These are phyloP conservation scores for Clonostachys rosea DNA, from an alignment of 2,329 filamentous ascomycete genomes.

Conservation along the genomic window DNA sequence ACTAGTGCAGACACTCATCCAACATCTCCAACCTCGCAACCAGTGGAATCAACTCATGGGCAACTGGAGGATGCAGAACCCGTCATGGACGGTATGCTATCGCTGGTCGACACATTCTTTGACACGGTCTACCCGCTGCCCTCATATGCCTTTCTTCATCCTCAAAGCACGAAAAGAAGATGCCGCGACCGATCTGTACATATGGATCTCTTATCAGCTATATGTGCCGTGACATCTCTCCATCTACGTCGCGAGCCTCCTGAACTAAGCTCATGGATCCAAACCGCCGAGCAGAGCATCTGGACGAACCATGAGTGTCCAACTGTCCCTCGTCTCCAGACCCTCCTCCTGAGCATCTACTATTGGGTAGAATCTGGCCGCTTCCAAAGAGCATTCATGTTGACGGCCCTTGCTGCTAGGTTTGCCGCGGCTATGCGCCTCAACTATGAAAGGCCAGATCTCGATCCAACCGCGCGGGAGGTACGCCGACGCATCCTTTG, in stretches of 20 bases:
- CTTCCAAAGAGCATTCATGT: constrained; percentile 19
- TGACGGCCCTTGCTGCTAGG: constrained; percentile 24
- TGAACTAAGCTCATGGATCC: background rate
- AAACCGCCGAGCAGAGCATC: constrained; percentile 2
- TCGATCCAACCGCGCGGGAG: constrained; percentile 24
- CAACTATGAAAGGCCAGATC: constrained; percentile 28
- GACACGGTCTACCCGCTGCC: constrained; percentile 13
- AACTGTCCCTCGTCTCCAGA: constrained; percentile 1
- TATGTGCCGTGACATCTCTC: constrained; percentile 2
- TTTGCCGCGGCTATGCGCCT: constrained; percentile 29
- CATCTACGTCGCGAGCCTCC: background rate
- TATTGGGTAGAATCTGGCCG: constrained; percentile 3
- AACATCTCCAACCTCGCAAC: no score
- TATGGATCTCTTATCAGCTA: constrained; percentile 1
- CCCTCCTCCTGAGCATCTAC: constrained; percentile 2
- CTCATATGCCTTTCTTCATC: constrained; percentile 24
- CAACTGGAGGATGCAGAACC: no score
- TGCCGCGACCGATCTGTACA: background rate
- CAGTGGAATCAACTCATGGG: no score
- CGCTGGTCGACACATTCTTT: constrained; percentile 14
- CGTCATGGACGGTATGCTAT: no score
- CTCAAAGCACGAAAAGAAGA: background rate
- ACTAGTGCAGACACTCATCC: no score
- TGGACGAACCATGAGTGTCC: constrained; percentile 4
- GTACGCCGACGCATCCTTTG: constrained; percentile 30